Evolutionary conservation across 1,139 yeast genomes (phyloP).

Genomic region (Saccharomyces pastorianus): DNA sequence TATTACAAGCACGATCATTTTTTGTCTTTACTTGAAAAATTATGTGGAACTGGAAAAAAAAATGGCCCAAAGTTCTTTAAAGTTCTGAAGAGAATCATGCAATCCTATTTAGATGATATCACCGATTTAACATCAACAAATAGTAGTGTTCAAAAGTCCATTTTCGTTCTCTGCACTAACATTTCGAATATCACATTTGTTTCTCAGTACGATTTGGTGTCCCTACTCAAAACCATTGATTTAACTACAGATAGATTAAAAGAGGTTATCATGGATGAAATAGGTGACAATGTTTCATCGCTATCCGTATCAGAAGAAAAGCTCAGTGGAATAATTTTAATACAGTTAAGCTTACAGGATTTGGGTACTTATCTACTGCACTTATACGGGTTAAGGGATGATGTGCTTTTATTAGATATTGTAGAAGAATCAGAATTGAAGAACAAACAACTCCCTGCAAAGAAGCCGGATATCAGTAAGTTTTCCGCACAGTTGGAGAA

Average conservation of each 20-base stretch:
- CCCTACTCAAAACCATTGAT: slow-evolving; percentile 17
- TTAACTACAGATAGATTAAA: slow-evolving; percentile 19
- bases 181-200: slow-evolving; percentile 16
- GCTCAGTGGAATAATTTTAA: neutral
- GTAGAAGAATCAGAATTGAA: slow-evolving; percentile 13
- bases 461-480: neutral
- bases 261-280: slow-evolving; percentile 18
- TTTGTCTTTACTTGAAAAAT: slow-evolving; percentile 12
- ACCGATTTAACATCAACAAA: slow-evolving; percentile 3
- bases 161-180: slow-evolving; percentile 20
- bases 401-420: slow-evolving; percentile 7
- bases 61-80: slow-evolving; percentile 16
- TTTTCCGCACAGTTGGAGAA: neutral
- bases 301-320: neutral
- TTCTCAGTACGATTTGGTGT: slow-evolving; percentile 18
- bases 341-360: slow-evolving; percentile 11
- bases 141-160: slow-evolving; percentile 6
- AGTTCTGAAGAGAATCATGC: slow-evolving; percentile 13
- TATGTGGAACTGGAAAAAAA: slow-evolving; percentile 15
- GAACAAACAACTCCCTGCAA: slow-evolving; percentile 5
- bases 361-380: slow-evolving; percentile 10
- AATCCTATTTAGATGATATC: slow-evolving; percentile 9
- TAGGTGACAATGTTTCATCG: neutral
- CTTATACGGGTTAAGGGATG: slow-evolving; percentile 13
- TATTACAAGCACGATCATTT: slow-evolving; percentile 22